A percentile compares a stretch with the other conserved stretches of the same genome.
Evolutionary conservation across 2,329 filamentous ascomycete genomes (phyloP).

Genomic region (Trichophaea hybrida): DNA sequence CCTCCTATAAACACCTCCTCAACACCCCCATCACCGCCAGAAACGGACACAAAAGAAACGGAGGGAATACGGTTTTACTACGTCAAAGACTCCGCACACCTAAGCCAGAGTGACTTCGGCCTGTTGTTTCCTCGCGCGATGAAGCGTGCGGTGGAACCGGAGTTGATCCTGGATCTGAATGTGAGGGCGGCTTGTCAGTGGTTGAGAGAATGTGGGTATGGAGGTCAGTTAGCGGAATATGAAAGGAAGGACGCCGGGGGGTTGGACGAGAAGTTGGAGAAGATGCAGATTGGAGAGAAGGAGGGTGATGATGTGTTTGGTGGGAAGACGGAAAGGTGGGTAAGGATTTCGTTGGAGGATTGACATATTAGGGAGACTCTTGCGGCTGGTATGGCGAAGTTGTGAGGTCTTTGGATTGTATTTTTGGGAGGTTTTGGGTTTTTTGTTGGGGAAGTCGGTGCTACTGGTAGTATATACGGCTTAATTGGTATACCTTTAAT

Average conservation of each 20-base stretch:
- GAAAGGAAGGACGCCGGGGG: not conserved
- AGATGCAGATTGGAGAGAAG: not conserved
- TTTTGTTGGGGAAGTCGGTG: no score
- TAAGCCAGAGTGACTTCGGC: constrained; percentile 73
- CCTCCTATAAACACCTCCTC: not conserved
- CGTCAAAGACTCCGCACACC: constrained; percentile 56
- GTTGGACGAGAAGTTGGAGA: not conserved
- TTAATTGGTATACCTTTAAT: no score
- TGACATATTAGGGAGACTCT: not conserved
- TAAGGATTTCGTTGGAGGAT: not conserved
- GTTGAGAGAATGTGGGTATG: not conserved
- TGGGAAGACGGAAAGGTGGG: not conserved
- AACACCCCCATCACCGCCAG: not conserved
- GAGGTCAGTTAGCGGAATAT: not conserved
- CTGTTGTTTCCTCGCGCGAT: constrained; percentile 62
- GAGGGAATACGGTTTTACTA: constrained; percentile 50
- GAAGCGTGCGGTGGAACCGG: constrained; percentile 44
- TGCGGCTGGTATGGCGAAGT: no score
- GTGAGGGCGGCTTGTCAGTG: constrained; percentile 26
- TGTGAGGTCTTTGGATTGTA: no score
- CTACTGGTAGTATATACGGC: no score
- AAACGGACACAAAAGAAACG: constrained; percentile 40
- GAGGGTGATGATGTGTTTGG: not conserved
- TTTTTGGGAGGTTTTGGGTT: no score
- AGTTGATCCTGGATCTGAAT: constrained; percentile 41